Conservation (phyloP, 2,329 filamentous ascomycete genomes). For the Scytalidium lignicola region DNA sequence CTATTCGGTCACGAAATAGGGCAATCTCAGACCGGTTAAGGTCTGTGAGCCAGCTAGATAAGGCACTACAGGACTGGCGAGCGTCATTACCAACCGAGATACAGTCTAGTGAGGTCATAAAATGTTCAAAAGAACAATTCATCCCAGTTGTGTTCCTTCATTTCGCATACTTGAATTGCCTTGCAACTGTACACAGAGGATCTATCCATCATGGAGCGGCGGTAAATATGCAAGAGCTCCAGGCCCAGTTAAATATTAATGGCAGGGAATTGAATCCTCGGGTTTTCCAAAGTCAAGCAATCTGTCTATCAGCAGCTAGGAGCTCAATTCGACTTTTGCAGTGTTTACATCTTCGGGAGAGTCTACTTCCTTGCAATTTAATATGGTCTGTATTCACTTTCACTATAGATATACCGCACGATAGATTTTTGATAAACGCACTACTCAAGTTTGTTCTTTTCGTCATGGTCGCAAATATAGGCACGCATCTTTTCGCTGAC, state of each 20-base stretch:
- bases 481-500: neutral
- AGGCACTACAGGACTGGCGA: conserved; percentile 8
- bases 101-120: conserved; percentile 2
- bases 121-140: conserved; percentile 6
- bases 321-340: neutral
- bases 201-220: neutral
- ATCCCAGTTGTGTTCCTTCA: conserved; percentile 8
- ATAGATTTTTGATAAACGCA: neutral
- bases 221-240: neutral
- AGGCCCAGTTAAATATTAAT: neutral
- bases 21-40: conserved; percentile 4
- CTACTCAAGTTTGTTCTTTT: neutral
- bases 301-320: neutral
- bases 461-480: neutral
- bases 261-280: neutral
- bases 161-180: conserved; percentile 7
- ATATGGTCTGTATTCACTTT: neutral
- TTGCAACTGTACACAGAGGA: conserved; percentile 3
- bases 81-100: conserved; percentile 5
- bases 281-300: neutral
- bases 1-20: conserved; percentile 1
- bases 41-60: conserved; percentile 5
- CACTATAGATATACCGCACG: too few species aligned
- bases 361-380: neutral
- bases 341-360: neutral